These are phyloP conservation scores for Mangifera indica DNA, from an alignment of 345 rosid genomes.

Conservation along the genomic window DNA sequence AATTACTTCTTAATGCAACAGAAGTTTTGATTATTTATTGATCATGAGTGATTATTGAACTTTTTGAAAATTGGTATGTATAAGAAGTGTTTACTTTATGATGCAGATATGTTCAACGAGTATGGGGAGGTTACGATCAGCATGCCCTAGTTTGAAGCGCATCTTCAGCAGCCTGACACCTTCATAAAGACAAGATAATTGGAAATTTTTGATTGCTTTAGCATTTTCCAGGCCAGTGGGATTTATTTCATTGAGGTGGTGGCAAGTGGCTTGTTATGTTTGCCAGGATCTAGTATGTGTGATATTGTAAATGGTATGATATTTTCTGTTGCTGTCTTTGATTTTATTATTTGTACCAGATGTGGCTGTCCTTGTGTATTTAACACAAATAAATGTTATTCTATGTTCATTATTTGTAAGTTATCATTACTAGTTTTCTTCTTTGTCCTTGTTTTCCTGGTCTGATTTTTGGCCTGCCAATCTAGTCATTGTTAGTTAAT, in stretches of 20 bases:
- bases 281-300: neutral
- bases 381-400: constrained; percentile 10
- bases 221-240: too few species aligned
- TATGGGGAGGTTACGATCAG: constrained; percentile 63
- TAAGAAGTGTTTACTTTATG: too few species aligned
- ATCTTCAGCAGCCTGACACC: constrained; percentile 56
- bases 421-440: neutral
- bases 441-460: too few species aligned
- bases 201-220: neutral
- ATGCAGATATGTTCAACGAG: constrained; percentile 62
- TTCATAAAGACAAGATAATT: constrained; percentile 7
- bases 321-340: neutral
- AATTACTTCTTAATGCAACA: too few species aligned
- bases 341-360: neutral
- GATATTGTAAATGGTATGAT: constrained; percentile 17
- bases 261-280: neutral
- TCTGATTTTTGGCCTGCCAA: too few species aligned
- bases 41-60: too few species aligned
- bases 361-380: constrained; percentile 13
- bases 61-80: too few species aligned
- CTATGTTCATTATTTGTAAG: neutral
- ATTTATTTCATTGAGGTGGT: too few species aligned
- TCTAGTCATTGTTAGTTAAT: too few species aligned
- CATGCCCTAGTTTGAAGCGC: constrained; percentile 83
- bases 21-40: too few species aligned